Base-by-base conservation (phyloP, 176 grass and related monocot species). In the Phyllostachys edulis region DNA sequence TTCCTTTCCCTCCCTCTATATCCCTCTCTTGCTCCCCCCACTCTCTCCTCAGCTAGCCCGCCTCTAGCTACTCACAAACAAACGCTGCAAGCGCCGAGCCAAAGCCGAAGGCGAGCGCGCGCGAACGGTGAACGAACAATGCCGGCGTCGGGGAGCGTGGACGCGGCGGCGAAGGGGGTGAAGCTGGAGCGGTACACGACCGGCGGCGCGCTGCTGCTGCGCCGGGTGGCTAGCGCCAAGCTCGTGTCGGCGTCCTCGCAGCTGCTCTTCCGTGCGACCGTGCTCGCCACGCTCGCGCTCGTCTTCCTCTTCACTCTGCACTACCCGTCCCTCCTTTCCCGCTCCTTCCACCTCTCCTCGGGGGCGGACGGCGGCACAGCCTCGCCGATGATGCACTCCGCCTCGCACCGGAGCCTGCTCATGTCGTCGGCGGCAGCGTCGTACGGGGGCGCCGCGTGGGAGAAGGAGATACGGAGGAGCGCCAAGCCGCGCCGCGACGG, bases 251-350 rank as follows among this genome's bases (percentile, higher is more conserved):
- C 90, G 32, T 92, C 92, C 5, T 91, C 90, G 65, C 75, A 86
- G 74, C 79, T 95, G 55, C 87, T 91, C 69, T 94, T 97, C 90
- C 90, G 90, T 83, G 73, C 72, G 81, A 85, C 85, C 83, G 76
- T 97, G 63, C 84, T 94, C 38, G 77, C 92, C 86, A 92, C 90
- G 64, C 84, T 97, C 50, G 82, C 84, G 3, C 92, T 94, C 70
- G 85, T 95, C 54, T 84, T 90, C 76, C 81, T 92, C 71, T 90
- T 95, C 82, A 89, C 92, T 34, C 75, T 93, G 9, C 93, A 93
- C 78, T 93, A 95, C 89, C 95, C 90, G n/a, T 91, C 93, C 32
- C 96, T 95, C 26, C 96, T 98, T 4, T 91, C 89, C 3, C 84
- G 76, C 16, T 93, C 93, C 76, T 85, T 93, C 77, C 85, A 26